Percentiles rank a stretch among this genome's conserved stretches.
phyloP scores from a whole-genome alignment of 176 grass and related monocot species.

The Triticum timopheevii region DNA sequence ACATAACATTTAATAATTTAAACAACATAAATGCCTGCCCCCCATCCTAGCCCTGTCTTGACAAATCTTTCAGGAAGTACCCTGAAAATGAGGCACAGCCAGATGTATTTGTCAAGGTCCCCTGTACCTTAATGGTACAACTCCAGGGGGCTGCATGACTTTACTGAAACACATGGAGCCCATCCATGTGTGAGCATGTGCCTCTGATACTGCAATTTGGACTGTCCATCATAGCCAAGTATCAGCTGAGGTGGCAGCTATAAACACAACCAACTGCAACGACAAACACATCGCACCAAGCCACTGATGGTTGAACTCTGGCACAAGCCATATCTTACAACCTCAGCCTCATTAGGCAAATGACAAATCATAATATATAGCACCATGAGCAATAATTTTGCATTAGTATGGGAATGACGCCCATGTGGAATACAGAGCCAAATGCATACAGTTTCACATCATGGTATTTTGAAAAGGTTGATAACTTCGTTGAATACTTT shows the following conservation, averaged over 20 bases:
- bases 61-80: conserved; percentile 29
- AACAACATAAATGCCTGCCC: conserved; percentile 12
- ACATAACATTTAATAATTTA: conserved; percentile 19
- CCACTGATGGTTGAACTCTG: neutral
- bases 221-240: conserved; percentile 25
- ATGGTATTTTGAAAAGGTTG: neutral
- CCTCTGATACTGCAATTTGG: conserved; percentile 27
- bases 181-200: conserved; percentile 68
- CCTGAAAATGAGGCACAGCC: conserved; percentile 31
- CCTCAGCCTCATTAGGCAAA: neutral
- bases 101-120: conserved; percentile 24
- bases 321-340: neutral
- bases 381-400: neutral
- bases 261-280: conserved; percentile 17
- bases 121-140: conserved; percentile 41
- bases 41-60: neutral
- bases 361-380: conserved; percentile 2
- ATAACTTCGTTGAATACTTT: neutral
- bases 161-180: conserved; percentile 58
- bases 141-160: conserved; percentile 35
- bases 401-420: neutral
- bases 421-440: neutral
- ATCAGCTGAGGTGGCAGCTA: conserved; percentile 26
- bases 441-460: neutral
- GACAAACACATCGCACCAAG: conserved; percentile 5